Percentiles rank a stretch among this genome's conserved stretches.
Conservation (phyloP, 768 basidiomycete genomes). For the Hygrophoropsis aurantiaca region DNA sequence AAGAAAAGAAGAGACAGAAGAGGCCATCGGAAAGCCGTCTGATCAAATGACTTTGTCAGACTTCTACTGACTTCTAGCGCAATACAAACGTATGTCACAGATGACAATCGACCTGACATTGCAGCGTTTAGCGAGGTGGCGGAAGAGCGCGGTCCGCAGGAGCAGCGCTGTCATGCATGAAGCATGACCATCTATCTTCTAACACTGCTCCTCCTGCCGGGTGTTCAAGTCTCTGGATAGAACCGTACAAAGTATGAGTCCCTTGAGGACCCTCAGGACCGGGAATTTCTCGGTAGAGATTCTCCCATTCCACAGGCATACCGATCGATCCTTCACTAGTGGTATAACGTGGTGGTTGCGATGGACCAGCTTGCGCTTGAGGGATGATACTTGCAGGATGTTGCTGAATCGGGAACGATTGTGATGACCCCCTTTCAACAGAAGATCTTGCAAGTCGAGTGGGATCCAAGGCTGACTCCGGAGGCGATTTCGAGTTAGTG, state of each 20-base stretch:
- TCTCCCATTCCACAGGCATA: constrained; percentile 29
- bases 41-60: too few species aligned
- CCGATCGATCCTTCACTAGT: not conserved
- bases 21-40: too few species aligned
- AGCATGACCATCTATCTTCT: constrained; percentile 42
- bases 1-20: too few species aligned
- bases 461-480: constrained; percentile 5
- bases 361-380: constrained; percentile 8
- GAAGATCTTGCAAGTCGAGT: constrained; percentile 22
- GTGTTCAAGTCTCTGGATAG: constrained; percentile 7
- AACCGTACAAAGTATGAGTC: not conserved
- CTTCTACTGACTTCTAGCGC: too few species aligned
- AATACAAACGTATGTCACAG: too few species aligned
- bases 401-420: not conserved
- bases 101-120: not conserved
- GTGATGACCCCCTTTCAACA: not conserved
- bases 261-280: constrained; percentile 1
- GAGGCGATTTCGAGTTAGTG: not conserved
- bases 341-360: constrained; percentile 15
- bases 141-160: not conserved
- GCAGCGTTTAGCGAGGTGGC: not conserved
- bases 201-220: constrained; percentile 22
- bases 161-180: constrained; percentile 30
- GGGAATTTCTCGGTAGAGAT: constrained; percentile 37
- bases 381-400: not conserved